Evolutionary conservation across 2,329 filamentous ascomycete species (phyloP), one percentile per base, ranked within the genome.

Genomic region (Fusarium chaquense): DNA sequence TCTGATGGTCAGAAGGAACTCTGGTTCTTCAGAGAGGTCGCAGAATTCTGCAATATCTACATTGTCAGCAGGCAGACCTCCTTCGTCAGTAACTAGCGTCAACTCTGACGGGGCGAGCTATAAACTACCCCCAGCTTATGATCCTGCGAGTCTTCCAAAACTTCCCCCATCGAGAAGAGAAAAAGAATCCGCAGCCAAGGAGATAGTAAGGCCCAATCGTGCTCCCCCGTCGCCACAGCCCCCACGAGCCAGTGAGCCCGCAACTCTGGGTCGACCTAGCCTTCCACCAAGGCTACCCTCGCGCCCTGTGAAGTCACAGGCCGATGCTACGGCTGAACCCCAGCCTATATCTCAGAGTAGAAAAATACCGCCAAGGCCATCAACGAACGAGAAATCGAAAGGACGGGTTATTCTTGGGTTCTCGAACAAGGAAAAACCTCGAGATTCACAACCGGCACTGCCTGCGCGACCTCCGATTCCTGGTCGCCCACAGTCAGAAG

Each of bases 21-120:
- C 89, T 20, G 84, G 85, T 43, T 86, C 87, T 1, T 90, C 88
- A 4, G 86, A 87, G 32, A 72, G 84, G 15, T 90, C 87, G 4
- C 80, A 85, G 60, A 78, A 83, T 40, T 90, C 87, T 9, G 82
- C 81, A 13, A 73, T 86, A 18, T 90, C 88, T 6, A 83, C 81
- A 2, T 75, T 86, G 24, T 89, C 87, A 1, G 68, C 86, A 43
- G 83, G 81, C 35, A 79, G 79, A 8, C 79, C 80, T 4, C 73
- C 78, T 30, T 84, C 83, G 11, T 86, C 86, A 3, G 80, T 80
- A 24, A 83, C 85, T 0, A 89, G 83, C 70, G 78, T 81, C 47
- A 78, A 80, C 11, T 85, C 86, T 2, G 77, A 78, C 24, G 83
- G 79, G 11, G 66, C 77, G 6, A 43, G 61, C 16, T 82, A 87